phyloP scores from a whole-genome alignment of 2,329 filamentous ascomycete genomes.

The Pseudogymnoascus sp. region DNA sequence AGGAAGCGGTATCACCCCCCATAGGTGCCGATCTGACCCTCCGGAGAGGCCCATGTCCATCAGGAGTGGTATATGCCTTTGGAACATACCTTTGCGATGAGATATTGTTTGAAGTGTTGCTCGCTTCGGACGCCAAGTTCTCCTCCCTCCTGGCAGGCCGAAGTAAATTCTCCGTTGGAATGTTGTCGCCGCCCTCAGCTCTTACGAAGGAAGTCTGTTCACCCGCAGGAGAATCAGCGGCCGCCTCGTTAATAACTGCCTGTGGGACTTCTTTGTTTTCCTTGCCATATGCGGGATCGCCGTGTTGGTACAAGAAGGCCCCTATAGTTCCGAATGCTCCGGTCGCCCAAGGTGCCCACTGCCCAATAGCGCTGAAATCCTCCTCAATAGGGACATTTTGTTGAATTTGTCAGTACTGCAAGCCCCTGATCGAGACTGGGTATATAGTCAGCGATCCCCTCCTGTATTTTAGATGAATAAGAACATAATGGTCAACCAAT shows the following conservation, averaged over 20 bases:
- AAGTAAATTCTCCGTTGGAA: not conserved
- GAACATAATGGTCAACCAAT: too few relatives aligned
- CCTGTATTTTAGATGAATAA: too few relatives aligned
- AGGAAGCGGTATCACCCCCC: not conserved
- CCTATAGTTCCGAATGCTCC: too few relatives aligned
- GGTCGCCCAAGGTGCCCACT: too few relatives aligned
- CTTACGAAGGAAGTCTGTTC: not conserved
- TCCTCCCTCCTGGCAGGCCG: not conserved
- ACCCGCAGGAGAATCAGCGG: not conserved
- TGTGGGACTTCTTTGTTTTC: not conserved
- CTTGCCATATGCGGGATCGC: not conserved
- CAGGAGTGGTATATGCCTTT: not conserved
- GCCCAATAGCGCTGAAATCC: too few relatives aligned
- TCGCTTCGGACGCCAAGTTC: not conserved
- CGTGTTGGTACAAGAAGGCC: too few relatives aligned
- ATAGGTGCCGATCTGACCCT: not conserved
- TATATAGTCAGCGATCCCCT: too few relatives aligned
- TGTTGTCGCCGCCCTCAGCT: not conserved
- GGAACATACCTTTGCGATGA: not conserved
- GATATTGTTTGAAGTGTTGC: not conserved
- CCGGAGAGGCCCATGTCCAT: not conserved
- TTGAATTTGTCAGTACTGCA: too few relatives aligned
- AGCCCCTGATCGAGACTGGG: too few relatives aligned
- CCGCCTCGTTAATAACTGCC: not conserved
- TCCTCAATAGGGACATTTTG: not conserved